These are phyloP conservation scores for Dryas alaskensis DNA, from an alignment of 306 rosid species.

Conservation along the genomic window DNA sequence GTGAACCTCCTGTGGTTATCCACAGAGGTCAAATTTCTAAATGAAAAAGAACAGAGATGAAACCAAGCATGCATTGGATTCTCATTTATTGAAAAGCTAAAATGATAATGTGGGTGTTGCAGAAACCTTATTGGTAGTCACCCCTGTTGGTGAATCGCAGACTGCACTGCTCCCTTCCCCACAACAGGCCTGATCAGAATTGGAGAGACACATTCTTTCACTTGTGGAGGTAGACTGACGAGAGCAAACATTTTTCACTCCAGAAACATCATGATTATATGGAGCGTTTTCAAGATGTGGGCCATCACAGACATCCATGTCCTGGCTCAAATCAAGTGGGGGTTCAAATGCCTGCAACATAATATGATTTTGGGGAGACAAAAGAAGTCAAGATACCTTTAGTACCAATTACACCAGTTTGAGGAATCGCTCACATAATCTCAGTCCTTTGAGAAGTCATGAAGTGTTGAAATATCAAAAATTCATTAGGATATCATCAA, in stretches of 20 bases:
- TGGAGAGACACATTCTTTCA: slow-evolving; percentile 39
- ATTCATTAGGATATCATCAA: not conserved
- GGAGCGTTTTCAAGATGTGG: slow-evolving; percentile 33
- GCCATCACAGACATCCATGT: slow-evolving; percentile 47
- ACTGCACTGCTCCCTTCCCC: slow-evolving; percentile 40
- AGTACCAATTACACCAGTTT: slow-evolving; percentile 9
- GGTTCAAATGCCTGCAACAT: slow-evolving; percentile 83
- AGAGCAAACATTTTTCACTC: slow-evolving; percentile 39
- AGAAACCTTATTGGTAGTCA: slow-evolving; percentile 50
- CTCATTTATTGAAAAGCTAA: slow-evolving; percentile 29
- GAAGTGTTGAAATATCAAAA: slow-evolving; percentile 2
- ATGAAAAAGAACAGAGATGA: slow-evolving; percentile 43
- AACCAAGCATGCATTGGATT: slow-evolving; percentile 25
- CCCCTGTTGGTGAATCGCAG: slow-evolving; percentile 32
- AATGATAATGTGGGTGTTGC: slow-evolving; percentile 13
- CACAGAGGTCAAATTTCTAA: slow-evolving; percentile 67
- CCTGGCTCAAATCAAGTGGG: slow-evolving; percentile 85
- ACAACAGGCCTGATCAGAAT: slow-evolving; percentile 42
- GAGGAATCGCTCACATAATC: slow-evolving; percentile 15
- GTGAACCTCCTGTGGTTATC: slow-evolving; percentile 73
- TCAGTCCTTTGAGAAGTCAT: slow-evolving; percentile 17
- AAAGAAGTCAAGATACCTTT: slow-evolving; percentile 16
- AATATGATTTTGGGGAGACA: slow-evolving; percentile 5
- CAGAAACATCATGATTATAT: slow-evolving; percentile 34
- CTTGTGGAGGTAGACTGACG: slow-evolving; percentile 46